Evolutionary conservation across 352 stramenopile species (phyloP).

Genomic region (Globisporangium megalacanthum): DNA sequence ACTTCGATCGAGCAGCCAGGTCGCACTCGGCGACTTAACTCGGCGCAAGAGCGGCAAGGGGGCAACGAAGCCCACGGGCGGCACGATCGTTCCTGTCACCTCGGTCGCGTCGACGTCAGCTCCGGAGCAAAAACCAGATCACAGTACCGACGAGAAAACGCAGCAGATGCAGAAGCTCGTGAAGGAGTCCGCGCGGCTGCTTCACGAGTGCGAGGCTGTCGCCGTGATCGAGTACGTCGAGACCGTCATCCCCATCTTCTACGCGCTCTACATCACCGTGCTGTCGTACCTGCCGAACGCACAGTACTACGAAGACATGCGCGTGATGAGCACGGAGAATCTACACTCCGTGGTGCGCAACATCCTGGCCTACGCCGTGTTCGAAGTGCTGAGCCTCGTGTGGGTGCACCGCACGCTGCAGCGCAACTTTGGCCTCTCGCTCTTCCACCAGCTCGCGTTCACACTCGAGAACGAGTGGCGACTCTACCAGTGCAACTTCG

Average conservation of each 20-base stretch:
- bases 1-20: background rate
- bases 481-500: slow-evolving; percentile 2
- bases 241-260: slow-evolving; percentile 5
- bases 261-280: background rate
- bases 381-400: slow-evolving; percentile 5
- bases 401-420: slow-evolving; percentile 1
- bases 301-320: slow-evolving; percentile 3
- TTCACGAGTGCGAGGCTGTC: background rate
- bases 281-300: slow-evolving; percentile 7
- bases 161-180: background rate
- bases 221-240: slow-evolving; percentile 6
- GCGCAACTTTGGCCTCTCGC: slow-evolving; percentile 6
- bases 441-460: slow-evolving; percentile 6
- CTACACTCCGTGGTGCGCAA: background rate
- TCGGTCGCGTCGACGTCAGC: too few relatives aligned
- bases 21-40: too few relatives aligned
- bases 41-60: too few relatives aligned
- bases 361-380: slow-evolving; percentile 2
- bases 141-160: background rate
- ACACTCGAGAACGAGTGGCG: slow-evolving; percentile 5
- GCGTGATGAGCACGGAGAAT: background rate
- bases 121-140: too few relatives aligned
- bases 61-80: too few relatives aligned
- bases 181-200: background rate
- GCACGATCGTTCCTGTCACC: too few relatives aligned